Percentiles rank a stretch among this genome's conserved stretches.
Conservation (phyloP, 345 rosid species). For the Sonneratia caseolaris region DNA sequence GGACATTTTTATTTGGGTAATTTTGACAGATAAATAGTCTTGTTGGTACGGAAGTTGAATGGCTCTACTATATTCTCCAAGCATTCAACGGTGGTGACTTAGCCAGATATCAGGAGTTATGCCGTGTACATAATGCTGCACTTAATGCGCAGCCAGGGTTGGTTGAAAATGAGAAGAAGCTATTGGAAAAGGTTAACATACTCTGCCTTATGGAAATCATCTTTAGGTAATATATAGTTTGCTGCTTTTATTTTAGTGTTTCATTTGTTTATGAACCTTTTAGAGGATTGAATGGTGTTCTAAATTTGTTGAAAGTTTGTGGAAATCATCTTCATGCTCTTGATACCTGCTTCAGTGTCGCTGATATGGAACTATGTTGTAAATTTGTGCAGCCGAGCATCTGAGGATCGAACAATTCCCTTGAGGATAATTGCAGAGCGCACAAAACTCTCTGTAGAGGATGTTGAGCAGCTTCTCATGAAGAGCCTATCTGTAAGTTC, state of each 20-base stretch:
- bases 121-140: slow-evolving; percentile 73
- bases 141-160: slow-evolving; percentile 88
- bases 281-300: neutral
- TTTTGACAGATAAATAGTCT: slow-evolving; percentile 76
- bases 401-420: slow-evolving; percentile 96
- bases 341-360: neutral
- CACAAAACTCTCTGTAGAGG: slow-evolving; percentile 75
- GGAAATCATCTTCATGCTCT: neutral
- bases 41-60: slow-evolving; percentile 76
- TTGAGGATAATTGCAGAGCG: slow-evolving; percentile 76
- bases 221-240: slow-evolving; percentile 50
- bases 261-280: neutral
- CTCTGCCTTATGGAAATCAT: slow-evolving; percentile 97
- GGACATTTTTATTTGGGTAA: neutral
- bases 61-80: slow-evolving; percentile 93
- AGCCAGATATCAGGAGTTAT: slow-evolving; percentile 73
- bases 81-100: slow-evolving; percentile 89
- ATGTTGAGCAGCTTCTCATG: slow-evolving; percentile 96
- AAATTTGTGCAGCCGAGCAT: slow-evolving; percentile 61
- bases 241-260: neutral
- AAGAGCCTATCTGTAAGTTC: slow-evolving; percentile 91
- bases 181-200: slow-evolving; percentile 91
- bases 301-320: neutral
- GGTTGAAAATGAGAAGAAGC: slow-evolving; percentile 81
- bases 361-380: slow-evolving; percentile 10